Evolutionary conservation across 2,329 filamentous ascomycete genomes (phyloP), one percentile per base, ranked within the genome.

Genomic region (Aureobasidium sp.): DNA sequence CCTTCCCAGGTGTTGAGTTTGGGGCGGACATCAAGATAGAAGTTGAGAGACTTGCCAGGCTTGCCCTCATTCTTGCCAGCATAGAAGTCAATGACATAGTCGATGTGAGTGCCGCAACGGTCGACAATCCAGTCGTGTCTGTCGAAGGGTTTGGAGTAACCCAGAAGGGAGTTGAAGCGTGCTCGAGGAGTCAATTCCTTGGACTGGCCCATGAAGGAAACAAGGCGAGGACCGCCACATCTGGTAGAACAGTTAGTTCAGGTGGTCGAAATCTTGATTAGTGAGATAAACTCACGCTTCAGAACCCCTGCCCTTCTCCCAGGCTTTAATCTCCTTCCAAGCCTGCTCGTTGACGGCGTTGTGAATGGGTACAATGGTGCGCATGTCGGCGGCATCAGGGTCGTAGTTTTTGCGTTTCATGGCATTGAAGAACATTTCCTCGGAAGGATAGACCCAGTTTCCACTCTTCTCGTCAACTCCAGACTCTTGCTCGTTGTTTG

Each of bases 61-160:
- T 65, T 73, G 62, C 71, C 75, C 60, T 75, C 73, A 34, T 79
- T 73, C 67, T 80, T 84, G 0, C 94, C 94, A 5, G 91, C 86
- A 72, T 99, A 99, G 69, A 99, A 99, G 75, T 99, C 94, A 74
- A 99, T 99, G 42, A 99, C 88, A 73, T 99, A 99, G 69, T 97
- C 94, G 53, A 99, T 78, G 69, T 84, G 85, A 25, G 80, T 87
- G 34, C 89, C 93, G 72, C 94, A 97, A 57, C 94, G 82, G 75
- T 99, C 92, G 39, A 99, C 87, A 29, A 97, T 86, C 94, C 94
- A 99, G 74, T 99, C 94, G 74, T 99, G 94, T 32, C 94, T 82
- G 76, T 99, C 94, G 74, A 99, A 99, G 1, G 94, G 94, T 59
- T 87, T 81, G 63, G 88, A 87, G 74, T 96, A 97, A n/a, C 94